Conservation (phyloP, 2,329 filamentous ascomycete species). For the Lachnellula suecica region DNA sequence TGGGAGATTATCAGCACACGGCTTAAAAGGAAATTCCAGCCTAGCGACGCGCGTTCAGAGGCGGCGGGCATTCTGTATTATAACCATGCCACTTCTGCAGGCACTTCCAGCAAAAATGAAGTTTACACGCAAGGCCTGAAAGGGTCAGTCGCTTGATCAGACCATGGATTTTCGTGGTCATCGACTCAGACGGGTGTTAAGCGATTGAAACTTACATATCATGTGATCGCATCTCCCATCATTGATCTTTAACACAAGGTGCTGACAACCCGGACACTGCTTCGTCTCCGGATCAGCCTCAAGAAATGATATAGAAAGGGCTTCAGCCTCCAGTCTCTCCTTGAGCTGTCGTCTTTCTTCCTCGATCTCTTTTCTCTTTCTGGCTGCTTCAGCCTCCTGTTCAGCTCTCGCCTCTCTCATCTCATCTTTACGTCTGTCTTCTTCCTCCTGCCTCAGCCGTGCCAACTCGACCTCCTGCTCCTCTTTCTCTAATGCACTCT, state of each 20-base stretch:
- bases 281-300: constrained; percentile 4
- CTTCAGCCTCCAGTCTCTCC: background rate
- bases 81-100: constrained; percentile 6
- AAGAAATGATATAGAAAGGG: background rate
- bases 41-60: background rate
- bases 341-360: constrained; percentile 6
- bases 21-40: background rate
- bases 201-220: constrained; percentile 15
- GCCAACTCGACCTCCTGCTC: background rate
- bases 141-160: constrained; percentile 15
- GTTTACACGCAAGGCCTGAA: constrained; percentile 12
- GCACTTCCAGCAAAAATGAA: constrained; percentile 18
- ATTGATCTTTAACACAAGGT: constrained; percentile 17
- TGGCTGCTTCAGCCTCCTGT: background rate
- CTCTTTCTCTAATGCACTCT: constrained; percentile 4
- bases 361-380: background rate
- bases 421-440: background rate
- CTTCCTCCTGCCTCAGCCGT: constrained; percentile 1
- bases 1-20: background rate
- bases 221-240: constrained; percentile 17
- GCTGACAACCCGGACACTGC: constrained; percentile 7
- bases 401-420: background rate
- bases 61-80: background rate
- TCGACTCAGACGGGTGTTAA: background rate
- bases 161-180: background rate